Evolutionary conservation across 2,329 filamentous ascomycete genomes (phyloP), one percentile per base, ranked within the genome.

Genomic region (Ophiostoma sp.): DNA sequence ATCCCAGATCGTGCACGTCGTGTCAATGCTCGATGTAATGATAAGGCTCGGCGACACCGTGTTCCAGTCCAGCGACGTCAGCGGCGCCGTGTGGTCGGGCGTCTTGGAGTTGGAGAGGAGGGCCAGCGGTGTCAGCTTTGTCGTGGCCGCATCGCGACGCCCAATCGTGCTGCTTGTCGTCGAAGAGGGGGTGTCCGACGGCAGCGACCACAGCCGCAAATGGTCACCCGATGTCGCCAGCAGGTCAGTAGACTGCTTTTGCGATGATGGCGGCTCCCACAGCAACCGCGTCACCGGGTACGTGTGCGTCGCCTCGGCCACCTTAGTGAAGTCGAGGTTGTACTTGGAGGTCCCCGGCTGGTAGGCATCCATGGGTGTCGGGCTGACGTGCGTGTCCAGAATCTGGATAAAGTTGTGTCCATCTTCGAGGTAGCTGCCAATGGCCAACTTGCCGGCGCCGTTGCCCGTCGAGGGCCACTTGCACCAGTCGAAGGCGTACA

Each of bases 331-430:
- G 77, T 98, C 95, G 79, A 99, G 85, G 52, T 89, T 92, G 79
- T 92, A 92, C 77, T 93, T 91, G 57, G 92, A 87, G 6, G 88
- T 87, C 70, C 92, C 93, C 17, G 92, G 91, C 0, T 87, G 85
- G 74, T 92, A 92, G 75, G 90, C 87, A 75, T 92, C 89, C 76
- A 91, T 83, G 22, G 91, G 88, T 74, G 95, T 91, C 22, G 89
- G 91, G 7, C 88, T 85, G 77, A 95, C 88, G 76, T 97, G 92
- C 59, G 93, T 94, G 82, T 98, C 95, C 75, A 98, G 88, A 76
- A 99, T 98, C 92, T 98, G 96, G 76, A 98, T 98, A 85, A 97
- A 99, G 81, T 99, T 99, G 84, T 99, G 96, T 6, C 95, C 95
- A 82, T 99, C 96, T 83, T 99, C 96, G 70, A 98, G 85, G 81